Evolutionary conservation across 108 stramenopile genomes (phyloP), one percentile per base, ranked within the genome.

Genomic region (Pinguiococcus pyrenoidosus): DNA sequence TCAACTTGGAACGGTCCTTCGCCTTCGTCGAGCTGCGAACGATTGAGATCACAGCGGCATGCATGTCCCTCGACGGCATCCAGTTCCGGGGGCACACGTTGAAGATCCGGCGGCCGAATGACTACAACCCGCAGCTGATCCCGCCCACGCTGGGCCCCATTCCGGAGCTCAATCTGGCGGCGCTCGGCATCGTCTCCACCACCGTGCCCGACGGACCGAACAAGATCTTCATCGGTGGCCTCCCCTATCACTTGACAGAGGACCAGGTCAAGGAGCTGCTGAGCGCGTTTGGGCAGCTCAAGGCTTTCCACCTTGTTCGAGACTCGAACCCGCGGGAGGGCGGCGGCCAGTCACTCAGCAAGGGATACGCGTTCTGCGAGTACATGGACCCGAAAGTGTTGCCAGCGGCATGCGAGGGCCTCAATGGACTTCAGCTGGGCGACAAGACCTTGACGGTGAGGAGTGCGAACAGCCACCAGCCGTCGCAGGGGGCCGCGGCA

Each of bases 161-260:
- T 5, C 65, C 65, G 22, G 17, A 66, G 52, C 43, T 66, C 28
- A 50, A 73, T 38, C 35, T 56, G 12, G 30, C 76, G 42, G 72
- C 66, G 25, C 63, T 92, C 26, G 87, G 90, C 10, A 89, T 92
- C 35, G 62, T 92, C n/a, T 58, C 66, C 14, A 55, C 67, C 28
- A 81, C 69, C 13, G 92, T 98, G n/a, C 75, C 73, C 17, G 96
- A 96, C 68, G 84, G 92, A 23, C 91, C 91, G 33, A 84, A 93
- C 69, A 99, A 95, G 72, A 75, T 99, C n/a, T 99, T 99, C 55
- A 79, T 99, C 44, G 92, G 96, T 12, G 96, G 96, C 9, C 71
- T 99, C 23, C 92, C 91, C 9, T 87, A 95, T 56, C 85, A 95
- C 52, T 62, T 99, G 35, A 65, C 68, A 4, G 93, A 93, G 33